phyloP scores from a whole-genome alignment of 768 basidiomycete species.

The Strobilomyces confusus region DNA sequence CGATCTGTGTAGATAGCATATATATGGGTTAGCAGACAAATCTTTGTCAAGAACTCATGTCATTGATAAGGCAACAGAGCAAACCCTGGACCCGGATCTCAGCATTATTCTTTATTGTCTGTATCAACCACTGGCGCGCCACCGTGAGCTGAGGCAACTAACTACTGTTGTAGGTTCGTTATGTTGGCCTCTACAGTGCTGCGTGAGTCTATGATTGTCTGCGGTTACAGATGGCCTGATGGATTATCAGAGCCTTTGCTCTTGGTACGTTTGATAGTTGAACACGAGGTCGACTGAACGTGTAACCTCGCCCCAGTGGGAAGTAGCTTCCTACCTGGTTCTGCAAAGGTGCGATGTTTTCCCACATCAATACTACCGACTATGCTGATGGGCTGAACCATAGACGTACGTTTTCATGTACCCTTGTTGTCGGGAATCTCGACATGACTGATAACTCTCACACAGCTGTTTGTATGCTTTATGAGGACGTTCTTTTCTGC shows the following conservation, averaged over 20 bases:
- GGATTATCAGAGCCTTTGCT: not conserved
- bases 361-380: not conserved
- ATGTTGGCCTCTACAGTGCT: not conserved
- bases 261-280: not conserved
- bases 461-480: not conserved
- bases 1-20: conserved; percentile 4
- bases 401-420: not conserved
- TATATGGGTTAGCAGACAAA: conserved; percentile 5
- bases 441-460: not conserved
- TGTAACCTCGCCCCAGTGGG: not conserved
- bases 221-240: too few relatives aligned
- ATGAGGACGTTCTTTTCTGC: not conserved
- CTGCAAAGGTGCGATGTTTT: not conserved
- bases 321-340: conserved; percentile 5
- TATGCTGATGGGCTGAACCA: not conserved
- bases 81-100: conserved; percentile 10
- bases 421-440: not conserved
- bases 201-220: not conserved
- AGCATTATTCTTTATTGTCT: conserved; percentile 3
- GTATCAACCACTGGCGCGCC: not conserved
- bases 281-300: too few relatives aligned
- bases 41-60: not conserved
- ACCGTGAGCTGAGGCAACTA: too few relatives aligned
- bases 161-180: conserved; percentile 7
- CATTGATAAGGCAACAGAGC: not conserved